Conservation (phyloP, 441 rosid genomes). For the Syzygium malaccense region DNA sequence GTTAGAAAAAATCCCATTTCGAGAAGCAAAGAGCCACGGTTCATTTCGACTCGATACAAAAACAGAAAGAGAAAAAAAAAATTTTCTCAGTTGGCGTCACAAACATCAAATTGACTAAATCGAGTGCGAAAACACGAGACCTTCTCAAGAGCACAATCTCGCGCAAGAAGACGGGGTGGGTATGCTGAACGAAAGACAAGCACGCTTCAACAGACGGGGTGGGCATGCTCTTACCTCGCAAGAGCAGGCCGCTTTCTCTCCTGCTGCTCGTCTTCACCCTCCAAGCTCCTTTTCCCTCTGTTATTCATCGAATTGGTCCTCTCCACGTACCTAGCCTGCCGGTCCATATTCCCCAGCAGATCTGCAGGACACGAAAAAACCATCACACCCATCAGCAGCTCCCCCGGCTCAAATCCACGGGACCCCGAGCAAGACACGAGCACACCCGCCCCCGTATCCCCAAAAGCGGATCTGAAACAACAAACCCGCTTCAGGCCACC, state of each 20-base stretch:
- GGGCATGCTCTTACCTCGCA: conserved; percentile 44
- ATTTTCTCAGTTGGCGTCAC: not conserved
- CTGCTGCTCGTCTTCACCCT: conserved; percentile 74
- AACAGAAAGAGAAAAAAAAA: not conserved
- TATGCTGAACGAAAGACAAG: not conserved
- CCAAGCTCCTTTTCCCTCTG: conserved; percentile 81
- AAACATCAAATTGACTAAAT: not conserved
- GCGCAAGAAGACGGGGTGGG: not conserved
- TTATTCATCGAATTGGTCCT: conserved; percentile 69
- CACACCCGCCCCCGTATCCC: not conserved
- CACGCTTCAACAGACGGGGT: not conserved
- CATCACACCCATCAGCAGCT: not conserved
- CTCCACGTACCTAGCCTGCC: conserved; percentile 76
- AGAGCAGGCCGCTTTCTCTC: conserved; percentile 92
- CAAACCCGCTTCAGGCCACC: not conserved
- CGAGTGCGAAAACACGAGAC: not conserved
- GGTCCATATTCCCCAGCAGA: conserved; percentile 42
- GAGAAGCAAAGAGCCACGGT: not conserved
- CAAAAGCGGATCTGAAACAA: not conserved
- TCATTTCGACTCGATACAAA: not conserved
- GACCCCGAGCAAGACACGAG: not conserved
- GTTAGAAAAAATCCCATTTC: not conserved
- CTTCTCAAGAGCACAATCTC: not conserved
- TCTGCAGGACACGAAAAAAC: conserved; percentile 25
- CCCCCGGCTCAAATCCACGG: not conserved